A percentile compares a stretch with the other conserved stretches of the same genome.
phyloP scores from a whole-genome alignment of 1,284 basidiomycete species.

The Ceratobasidium sp. region DNA sequence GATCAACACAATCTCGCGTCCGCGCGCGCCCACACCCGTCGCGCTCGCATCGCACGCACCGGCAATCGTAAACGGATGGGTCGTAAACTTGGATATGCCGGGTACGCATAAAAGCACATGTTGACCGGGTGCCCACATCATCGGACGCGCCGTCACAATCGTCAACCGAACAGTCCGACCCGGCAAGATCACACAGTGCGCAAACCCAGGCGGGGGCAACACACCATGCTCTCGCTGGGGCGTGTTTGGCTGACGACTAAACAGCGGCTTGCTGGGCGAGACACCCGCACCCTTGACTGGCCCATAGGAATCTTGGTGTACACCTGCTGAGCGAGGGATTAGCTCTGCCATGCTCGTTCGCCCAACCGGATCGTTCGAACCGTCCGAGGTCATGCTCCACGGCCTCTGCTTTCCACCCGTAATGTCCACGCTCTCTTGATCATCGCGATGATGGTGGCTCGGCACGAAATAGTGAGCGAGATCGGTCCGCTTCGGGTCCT shows the following conservation, averaged over 20 bases:
- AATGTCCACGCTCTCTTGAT: conserved; percentile 19
- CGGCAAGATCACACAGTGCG: conserved; percentile 78
- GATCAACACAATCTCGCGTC: conserved; percentile 72
- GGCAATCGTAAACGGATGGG: conserved; percentile 84
- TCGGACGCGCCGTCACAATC: conserved; percentile 64
- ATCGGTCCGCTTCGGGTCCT: background rate
- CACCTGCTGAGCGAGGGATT: conserved; percentile 6
- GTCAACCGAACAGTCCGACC: conserved; percentile 80
- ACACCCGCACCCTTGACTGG: conserved; percentile 4
- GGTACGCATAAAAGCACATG: conserved; percentile 80
- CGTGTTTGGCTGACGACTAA: background rate
- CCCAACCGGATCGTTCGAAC: background rate
- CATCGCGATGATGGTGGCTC: background rate
- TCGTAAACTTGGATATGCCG: conserved; percentile 68
- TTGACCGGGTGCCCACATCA: conserved; percentile 81
- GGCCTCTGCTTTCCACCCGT: conserved; percentile 15
- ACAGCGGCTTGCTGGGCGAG: conserved; percentile 16
- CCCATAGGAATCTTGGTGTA: conserved; percentile 16
- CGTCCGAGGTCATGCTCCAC: conserved; percentile 22
- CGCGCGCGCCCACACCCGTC: conserved; percentile 53
- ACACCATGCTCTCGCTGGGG: background rate
- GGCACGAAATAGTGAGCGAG: conserved; percentile 1
- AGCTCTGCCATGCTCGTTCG: conserved; percentile 26
- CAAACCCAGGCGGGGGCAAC: conserved; percentile 70
- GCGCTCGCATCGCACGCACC: conserved; percentile 64